Base-by-base conservation (phyloP, 345 rosid genomes). In the Carallia pectinifolia region DNA sequence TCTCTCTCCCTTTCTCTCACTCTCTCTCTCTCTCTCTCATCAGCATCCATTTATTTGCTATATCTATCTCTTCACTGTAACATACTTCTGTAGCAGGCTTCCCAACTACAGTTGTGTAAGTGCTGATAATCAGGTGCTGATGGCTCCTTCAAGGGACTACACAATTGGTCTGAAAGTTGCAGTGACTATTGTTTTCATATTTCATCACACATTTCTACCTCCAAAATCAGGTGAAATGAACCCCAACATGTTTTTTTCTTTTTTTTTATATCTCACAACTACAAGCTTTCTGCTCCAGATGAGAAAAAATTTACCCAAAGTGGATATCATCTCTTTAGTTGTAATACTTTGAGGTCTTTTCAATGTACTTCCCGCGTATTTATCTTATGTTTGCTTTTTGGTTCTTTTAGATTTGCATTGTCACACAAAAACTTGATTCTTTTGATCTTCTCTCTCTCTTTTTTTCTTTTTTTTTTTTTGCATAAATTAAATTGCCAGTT, bases 161-260 rank as follows among this genome's bases (percentile, higher is more conserved):
- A 29, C 74, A 64, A 71, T 62, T 68, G 67, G 58, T 54, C 65
- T 73, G 10, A 59, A 54, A 75, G 74, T 59, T n/a, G 69, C 70
- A 47, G 39, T 69, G 6, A 80, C 78, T 48, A 36, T 78, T 30
- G 68, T 54, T 61, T 39, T 78, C 74, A 47, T 78, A 63, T 48
- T 72, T 52, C 69, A 19, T 37, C 68, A 72, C 33, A 47, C 67
- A 16, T 50, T 78, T 58, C 69, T 65, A 17, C 62, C 70, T 54
- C 58, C 68, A 37, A 77, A 27, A 61, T 62, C 85, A 77, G 83
- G 85, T 81, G 66, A 65, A 62, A 7, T 12, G 65, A 64, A 16
- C 68, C 68, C 37, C 50, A 44, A 44, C n/a, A 2, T 39, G 53
- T 44, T 64, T 63, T 27, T 39, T 23, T 44, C 40, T 63, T 27